Conservation (phyloP, 75 land plant genomes). For the Selaginella tamariscina region DNA sequence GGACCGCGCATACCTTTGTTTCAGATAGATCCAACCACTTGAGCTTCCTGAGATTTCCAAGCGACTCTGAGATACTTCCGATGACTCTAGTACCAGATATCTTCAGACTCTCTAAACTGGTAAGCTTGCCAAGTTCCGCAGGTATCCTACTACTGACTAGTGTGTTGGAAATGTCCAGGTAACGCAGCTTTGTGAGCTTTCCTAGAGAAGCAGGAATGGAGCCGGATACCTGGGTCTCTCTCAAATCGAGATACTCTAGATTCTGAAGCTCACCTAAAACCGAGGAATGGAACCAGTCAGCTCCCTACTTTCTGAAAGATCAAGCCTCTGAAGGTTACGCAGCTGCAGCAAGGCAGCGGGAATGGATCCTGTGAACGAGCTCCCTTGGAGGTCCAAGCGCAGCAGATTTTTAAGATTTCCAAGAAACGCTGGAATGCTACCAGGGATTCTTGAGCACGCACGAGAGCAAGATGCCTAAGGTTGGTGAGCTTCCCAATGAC, state of each 20-base stretch:
- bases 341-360: conserved; percentile 12
- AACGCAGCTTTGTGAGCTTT: not conserved
- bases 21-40: not conserved
- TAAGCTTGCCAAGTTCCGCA: not conserved
- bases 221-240: not conserved
- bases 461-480: conserved; percentile 37
- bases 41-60: not conserved
- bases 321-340: not conserved
- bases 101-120: not conserved
- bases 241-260: not conserved
- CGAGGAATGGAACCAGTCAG: not conserved
- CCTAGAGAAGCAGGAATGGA: not conserved
- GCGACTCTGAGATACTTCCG: not conserved
- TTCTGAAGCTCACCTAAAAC: not conserved
- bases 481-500: conserved; percentile 28
- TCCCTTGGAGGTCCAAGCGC: conserved; percentile 7
- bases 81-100: not conserved
- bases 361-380: conserved; percentile 31
- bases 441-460: conserved; percentile 7
- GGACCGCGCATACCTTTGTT: not conserved
- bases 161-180: not conserved
- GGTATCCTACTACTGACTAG: not conserved
- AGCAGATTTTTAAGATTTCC: not conserved
- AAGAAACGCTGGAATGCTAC: not conserved
- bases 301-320: not conserved